phyloP scores from a whole-genome alignment of 1,284 basidiomycete genomes.

The Sphagnurus paluster region DNA sequence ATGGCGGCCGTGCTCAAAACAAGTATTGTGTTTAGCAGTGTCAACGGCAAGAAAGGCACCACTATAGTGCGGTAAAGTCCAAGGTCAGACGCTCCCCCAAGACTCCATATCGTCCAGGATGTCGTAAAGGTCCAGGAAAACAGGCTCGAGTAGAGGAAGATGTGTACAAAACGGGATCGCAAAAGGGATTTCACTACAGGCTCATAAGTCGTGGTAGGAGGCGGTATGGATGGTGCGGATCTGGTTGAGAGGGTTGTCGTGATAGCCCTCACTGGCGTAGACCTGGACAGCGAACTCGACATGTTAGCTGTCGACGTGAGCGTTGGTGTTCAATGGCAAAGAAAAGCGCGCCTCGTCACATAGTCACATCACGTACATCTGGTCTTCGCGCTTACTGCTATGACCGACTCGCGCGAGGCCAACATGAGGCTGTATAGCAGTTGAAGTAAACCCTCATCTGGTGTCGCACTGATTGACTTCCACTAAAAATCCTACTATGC shows the following conservation, averaged over 20 bases:
- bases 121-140: constrained; percentile 47
- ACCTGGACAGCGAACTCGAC: constrained; percentile 13
- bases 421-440: no score
- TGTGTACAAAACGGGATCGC: constrained; percentile 52
- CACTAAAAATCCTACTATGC: no score
- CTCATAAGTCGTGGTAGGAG: constrained; percentile 53
- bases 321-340: constrained; percentile 5
- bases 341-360: constrained; percentile 14
- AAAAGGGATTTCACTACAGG: constrained; percentile 59
- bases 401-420: no score
- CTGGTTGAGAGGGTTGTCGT: constrained; percentile 42
- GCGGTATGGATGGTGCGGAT: constrained; percentile 46
- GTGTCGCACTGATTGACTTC: no score
- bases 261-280: constrained; percentile 33
- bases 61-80: constrained; percentile 34
- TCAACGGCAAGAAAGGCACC: constrained; percentile 38
- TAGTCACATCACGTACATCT: constrained; percentile 1
- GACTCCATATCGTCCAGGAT: constrained; percentile 39
- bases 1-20: constrained; percentile 38
- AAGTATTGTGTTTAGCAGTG: constrained; percentile 28
- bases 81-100: constrained; percentile 30
- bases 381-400: no score
- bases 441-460: no score
- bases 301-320: constrained; percentile 5
- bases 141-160: constrained; percentile 50